A percentile compares a stretch with the other conserved stretches of the same genome.
These are phyloP conservation scores for Vicia villosa DNA, from an alignment of 306 rosid genomes.

Conservation along the genomic window DNA sequence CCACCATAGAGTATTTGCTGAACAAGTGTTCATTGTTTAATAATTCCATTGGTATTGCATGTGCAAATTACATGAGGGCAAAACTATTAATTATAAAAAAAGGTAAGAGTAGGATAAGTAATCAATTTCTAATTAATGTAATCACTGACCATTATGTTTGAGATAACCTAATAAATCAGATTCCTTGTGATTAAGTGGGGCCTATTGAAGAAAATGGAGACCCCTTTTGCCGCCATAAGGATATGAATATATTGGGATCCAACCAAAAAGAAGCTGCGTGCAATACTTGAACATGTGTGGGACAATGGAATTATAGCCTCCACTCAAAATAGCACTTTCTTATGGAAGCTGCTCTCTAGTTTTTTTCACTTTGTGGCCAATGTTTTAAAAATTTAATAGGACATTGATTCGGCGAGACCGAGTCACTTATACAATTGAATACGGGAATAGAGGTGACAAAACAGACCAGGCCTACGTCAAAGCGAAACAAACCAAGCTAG, in stretches of 20 bases:
- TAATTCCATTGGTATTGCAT: not conserved
- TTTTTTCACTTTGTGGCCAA: not conserved
- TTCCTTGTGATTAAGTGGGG: slow-evolving; percentile 24
- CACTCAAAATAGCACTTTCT: slow-evolving; percentile 30
- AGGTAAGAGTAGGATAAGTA: not conserved
- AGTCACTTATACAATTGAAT: not conserved
- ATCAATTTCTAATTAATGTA: not conserved
- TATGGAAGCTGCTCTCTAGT: not conserved
- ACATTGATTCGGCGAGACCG: not conserved
- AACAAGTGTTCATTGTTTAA: slow-evolving; percentile 1
- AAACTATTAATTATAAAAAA: not conserved
- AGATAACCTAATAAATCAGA: not conserved
- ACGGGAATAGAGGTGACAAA: no score
- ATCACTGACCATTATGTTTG: not conserved
- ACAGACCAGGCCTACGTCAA: no score
- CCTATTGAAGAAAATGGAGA: slow-evolving; percentile 20
- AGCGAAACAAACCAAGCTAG: no score
- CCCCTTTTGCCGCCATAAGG: slow-evolving; percentile 10
- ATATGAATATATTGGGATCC: slow-evolving; percentile 4
- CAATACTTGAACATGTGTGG: slow-evolving; percentile 30
- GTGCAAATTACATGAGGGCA: not conserved
- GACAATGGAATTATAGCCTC: slow-evolving; percentile 9
- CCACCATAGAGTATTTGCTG: not conserved
- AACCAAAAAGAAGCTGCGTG: slow-evolving; percentile 20
- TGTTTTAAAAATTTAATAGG: not conserved